Percentiles rank a stretch among this genome's conserved stretches.
Conservation (phyloP, 2,329 filamentous ascomycete species). For the Knufia petricola region DNA sequence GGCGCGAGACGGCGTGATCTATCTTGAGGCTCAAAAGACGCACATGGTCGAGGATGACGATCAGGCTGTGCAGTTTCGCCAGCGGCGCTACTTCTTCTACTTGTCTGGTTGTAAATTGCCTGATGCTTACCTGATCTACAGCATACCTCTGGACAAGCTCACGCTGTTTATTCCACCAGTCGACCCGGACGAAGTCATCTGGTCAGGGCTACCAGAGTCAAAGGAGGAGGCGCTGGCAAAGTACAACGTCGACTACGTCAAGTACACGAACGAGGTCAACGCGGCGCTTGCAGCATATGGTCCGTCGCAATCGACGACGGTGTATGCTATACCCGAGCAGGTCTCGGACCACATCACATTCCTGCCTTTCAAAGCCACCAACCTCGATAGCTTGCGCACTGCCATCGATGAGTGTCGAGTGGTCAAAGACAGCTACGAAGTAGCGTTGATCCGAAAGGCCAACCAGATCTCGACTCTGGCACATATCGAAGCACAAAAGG, state of each 20-base stretch:
- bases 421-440: conserved; percentile 76
- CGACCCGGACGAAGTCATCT: conserved; percentile 82
- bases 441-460: conserved; percentile 70
- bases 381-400: conserved; percentile 50
- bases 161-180: conserved; percentile 85
- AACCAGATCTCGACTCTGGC: conserved; percentile 69
- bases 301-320: conserved; percentile 36
- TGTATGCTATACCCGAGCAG: conserved; percentile 72
- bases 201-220: conserved; percentile 78
- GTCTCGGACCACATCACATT: conserved; percentile 64
- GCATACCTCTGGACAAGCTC: conserved; percentile 61
- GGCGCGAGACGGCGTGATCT: conserved; percentile 63
- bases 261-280: conserved; percentile 64
- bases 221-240: conserved; percentile 61
- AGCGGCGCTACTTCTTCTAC: conserved; percentile 92
- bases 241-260: conserved; percentile 75
- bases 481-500: conserved; percentile 62
- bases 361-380: conserved; percentile 56
- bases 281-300: conserved; percentile 50
- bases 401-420: conserved; percentile 75
- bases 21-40: conserved; percentile 76
- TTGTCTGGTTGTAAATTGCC: conserved; percentile 74
- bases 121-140: conserved; percentile 72
- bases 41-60: conserved; percentile 85
- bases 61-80: conserved; percentile 68